Evolutionary conservation across 345 rosid species (phyloP).

Genomic region (Anacardium occidentale): DNA sequence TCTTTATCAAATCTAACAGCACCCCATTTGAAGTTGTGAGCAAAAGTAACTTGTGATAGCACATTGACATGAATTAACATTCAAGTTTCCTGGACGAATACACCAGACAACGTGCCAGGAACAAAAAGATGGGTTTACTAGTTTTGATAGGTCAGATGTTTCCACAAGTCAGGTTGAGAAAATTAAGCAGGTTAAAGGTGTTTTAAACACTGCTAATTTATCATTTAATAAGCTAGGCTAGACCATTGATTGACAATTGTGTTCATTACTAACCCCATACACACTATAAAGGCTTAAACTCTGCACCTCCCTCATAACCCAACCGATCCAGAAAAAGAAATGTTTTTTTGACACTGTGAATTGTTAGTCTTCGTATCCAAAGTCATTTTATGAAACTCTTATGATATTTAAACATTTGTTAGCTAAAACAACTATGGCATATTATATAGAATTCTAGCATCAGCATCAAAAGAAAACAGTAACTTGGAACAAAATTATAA

Average conservation of each 20-base stretch:
- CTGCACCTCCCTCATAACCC: neutral
- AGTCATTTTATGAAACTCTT: neutral
- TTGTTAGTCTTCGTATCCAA: neutral
- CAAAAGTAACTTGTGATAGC: neutral
- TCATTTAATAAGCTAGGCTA: neutral
- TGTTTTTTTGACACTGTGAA: neutral
- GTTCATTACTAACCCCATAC: neutral
- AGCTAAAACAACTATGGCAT: neutral
- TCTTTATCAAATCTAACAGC: constrained; percentile 9
- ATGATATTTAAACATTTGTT: neutral
- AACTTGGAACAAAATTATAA: too few species aligned
- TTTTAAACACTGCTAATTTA: neutral
- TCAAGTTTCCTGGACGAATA: neutral
- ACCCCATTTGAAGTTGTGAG: neutral
- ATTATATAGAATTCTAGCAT: neutral
- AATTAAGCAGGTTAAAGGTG: neutral
- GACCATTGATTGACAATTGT: neutral
- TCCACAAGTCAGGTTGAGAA: neutral
- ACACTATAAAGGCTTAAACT: neutral
- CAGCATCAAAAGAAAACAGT: neutral
- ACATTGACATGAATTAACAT: neutral
- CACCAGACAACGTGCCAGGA: neutral
- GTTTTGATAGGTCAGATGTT: neutral
- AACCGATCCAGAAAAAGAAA: neutral
- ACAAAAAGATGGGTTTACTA: neutral